A percentile compares a stretch with the other conserved stretches of the same genome.
Conservation (phyloP, 306 rosid species). For the Benincasa hispida region DNA sequence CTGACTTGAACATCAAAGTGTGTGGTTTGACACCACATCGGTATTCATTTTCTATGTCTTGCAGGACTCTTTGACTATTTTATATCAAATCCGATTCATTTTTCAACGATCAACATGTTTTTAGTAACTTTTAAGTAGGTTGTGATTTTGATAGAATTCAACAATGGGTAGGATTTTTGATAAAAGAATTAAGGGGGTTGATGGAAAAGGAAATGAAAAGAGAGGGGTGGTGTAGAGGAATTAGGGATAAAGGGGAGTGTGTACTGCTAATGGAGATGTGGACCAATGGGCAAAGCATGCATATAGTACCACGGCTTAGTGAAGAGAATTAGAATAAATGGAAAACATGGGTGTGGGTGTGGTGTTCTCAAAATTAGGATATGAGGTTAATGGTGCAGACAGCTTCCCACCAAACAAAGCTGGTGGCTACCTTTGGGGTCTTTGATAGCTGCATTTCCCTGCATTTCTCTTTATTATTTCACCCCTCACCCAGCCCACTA, state of each 20-base stretch:
- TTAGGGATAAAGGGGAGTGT: too few species aligned
- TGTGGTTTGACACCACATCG: too few species aligned
- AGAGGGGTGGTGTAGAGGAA: too few species aligned
- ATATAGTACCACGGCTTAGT: background rate
- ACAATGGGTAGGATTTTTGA: background rate
- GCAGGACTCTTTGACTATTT: too few species aligned
- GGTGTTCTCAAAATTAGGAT: background rate
- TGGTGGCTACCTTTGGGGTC: conserved; percentile 28
- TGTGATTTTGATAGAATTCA: too few species aligned
- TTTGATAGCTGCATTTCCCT: conserved; percentile 31
- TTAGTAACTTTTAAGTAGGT: too few species aligned
- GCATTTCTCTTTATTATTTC: background rate
- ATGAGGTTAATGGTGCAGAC: conserved; percentile 8
- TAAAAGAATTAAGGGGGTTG: background rate
- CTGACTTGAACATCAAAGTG: too few species aligned
- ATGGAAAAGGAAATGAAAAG: background rate
- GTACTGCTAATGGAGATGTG: background rate
- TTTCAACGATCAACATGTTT: too few species aligned
- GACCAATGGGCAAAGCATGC: background rate
- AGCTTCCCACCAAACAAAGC: conserved; percentile 37
- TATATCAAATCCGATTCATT: too few species aligned
- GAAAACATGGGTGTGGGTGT: background rate
- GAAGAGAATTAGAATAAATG: background rate
- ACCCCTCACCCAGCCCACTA: background rate
- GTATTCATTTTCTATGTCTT: too few species aligned